Conservation (phyloP, 352 stramenopile species). For the Pythium scleroteichum region DNA sequence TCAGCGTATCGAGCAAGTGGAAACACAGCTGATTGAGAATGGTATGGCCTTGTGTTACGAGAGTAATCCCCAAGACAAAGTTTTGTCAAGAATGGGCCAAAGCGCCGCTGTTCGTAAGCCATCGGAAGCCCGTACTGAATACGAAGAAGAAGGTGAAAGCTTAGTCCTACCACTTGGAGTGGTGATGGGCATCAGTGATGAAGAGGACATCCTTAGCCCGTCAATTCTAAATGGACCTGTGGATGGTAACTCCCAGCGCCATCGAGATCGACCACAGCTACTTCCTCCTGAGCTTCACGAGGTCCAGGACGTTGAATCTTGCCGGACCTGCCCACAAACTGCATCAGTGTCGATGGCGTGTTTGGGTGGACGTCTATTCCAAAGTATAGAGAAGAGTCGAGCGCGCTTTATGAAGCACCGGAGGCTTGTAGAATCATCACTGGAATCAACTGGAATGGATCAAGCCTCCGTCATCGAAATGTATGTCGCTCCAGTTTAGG, state of each 20-base stretch:
- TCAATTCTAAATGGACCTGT: background rate
- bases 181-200: conserved; percentile 46
- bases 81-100: too few species aligned
- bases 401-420: conserved; percentile 56
- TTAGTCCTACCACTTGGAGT: conserved; percentile 40
- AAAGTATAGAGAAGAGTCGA: conserved; percentile 48
- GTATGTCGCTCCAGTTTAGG: conserved; percentile 29
- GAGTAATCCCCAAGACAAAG: background rate
- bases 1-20: conserved; percentile 44
- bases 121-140: too few species aligned
- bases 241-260: background rate
- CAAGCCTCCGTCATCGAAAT: conserved; percentile 66
- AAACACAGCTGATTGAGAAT: conserved; percentile 42
- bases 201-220: background rate
- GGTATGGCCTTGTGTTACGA: conserved; percentile 34
- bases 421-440: conserved; percentile 52
- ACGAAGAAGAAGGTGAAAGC: background rate
- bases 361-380: conserved; percentile 11
- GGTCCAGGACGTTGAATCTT: background rate
- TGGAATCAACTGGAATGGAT: conserved; percentile 56
- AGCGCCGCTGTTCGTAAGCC: background rate
- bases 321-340: background rate
- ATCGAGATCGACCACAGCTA: background rate
- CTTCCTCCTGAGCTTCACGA: background rate
- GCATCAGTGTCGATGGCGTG: conserved; percentile 4